These are phyloP conservation scores for Epithele typhae DNA, from an alignment of 768 basidiomycete genomes.

Conservation along the genomic window DNA sequence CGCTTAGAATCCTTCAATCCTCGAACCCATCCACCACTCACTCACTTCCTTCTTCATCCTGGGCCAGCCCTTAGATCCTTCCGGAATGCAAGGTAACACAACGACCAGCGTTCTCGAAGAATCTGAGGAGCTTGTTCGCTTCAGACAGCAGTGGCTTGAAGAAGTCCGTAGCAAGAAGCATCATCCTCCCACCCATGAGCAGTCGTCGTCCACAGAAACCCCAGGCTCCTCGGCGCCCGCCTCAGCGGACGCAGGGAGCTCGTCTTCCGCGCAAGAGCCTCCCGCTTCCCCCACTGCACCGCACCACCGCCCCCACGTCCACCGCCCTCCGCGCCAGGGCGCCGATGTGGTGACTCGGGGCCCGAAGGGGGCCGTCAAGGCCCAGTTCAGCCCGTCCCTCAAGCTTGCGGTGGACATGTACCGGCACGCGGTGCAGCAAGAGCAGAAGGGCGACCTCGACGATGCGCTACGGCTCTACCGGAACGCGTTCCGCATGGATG, in stretches of 20 bases:
- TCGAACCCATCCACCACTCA: too few relatives aligned
- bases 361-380: not conserved
- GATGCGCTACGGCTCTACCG: conserved; percentile 75
- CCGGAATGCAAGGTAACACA: conserved; percentile 1
- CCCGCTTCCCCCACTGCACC: not conserved
- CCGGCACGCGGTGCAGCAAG: conserved; percentile 61
- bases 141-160: conserved; percentile 67
- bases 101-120: conserved; percentile 29
- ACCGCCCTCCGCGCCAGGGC: not conserved
- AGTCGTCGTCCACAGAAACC: too few relatives aligned
- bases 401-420: conserved; percentile 62
- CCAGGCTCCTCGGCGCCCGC: not conserved
- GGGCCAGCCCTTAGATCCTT: too few relatives aligned
- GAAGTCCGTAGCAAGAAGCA: conserved; percentile 18
- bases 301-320: conserved; percentile 3
- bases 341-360: not conserved
- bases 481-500: conserved; percentile 72
- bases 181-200: too few relatives aligned
- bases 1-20: conserved; percentile 1
- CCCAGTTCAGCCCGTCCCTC: conserved; percentile 31
- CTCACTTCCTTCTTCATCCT: too few relatives aligned
- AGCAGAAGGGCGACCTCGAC: conserved; percentile 71
- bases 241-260: not conserved
- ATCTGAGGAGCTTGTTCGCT: conserved; percentile 57
- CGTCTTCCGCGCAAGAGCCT: not conserved